A percentile compares a stretch with the other conserved stretches of the same genome.
Evolutionary conservation across 805 yeast genomes (phyloP).

Genomic region (Pichia occidentalis): DNA sequence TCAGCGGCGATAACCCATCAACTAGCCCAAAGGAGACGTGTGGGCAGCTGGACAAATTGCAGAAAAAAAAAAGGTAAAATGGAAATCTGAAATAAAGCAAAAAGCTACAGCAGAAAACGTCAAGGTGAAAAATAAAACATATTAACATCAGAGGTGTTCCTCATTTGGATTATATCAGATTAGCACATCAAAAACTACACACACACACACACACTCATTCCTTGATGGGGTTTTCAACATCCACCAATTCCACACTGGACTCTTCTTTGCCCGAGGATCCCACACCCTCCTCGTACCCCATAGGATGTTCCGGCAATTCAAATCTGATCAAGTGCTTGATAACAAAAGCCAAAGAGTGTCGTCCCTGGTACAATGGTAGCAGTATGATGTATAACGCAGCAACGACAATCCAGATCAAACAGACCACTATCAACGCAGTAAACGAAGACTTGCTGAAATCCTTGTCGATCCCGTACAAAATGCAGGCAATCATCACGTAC

Average conservation of each 20-base stretch:
- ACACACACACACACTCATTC: too few species aligned
- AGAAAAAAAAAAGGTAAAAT: too few species aligned
- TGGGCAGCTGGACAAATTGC: too few species aligned
- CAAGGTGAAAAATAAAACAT: too few species aligned
- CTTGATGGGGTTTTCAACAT: not conserved
- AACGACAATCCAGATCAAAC: conserved; percentile 32
- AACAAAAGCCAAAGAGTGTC: conserved; percentile 15
- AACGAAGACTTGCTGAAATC: conserved; percentile 32
- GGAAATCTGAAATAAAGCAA: too few species aligned
- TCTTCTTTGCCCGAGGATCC: not conserved
- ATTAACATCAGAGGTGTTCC: too few species aligned
- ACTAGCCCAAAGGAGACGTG: too few species aligned
- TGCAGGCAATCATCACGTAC: conserved; percentile 29
- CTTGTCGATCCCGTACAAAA: conserved; percentile 31
- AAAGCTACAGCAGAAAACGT: too few species aligned
- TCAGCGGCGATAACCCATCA: too few species aligned
- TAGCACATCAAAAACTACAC: too few species aligned
- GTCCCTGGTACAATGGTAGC: conserved; percentile 34
- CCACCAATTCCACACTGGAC: not conserved
- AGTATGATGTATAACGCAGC: conserved; percentile 33
- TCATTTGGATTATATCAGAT: too few species aligned
- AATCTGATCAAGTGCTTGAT: conserved; percentile 6
- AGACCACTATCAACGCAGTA: conserved; percentile 32
- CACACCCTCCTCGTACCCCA: not conserved
- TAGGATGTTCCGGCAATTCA: conserved; percentile 11